Conservation (phyloP, 768 basidiomycete genomes). For the Antrodiella citrinella region DNA sequence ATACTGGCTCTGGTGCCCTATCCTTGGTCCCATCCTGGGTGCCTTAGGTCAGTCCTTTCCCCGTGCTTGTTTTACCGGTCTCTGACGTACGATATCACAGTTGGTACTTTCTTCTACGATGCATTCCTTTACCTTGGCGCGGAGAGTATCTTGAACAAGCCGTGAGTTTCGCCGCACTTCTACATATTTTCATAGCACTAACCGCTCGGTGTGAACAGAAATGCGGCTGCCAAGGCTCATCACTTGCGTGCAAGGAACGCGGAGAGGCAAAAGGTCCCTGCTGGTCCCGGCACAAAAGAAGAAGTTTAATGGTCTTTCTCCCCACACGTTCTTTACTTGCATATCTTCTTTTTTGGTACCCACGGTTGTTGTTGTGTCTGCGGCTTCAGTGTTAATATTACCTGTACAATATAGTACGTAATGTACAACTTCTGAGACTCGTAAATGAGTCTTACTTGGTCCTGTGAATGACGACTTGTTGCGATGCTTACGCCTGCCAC, state of each 20-base stretch:
- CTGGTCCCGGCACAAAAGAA: conserved; percentile 2
- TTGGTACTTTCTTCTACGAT: conserved; percentile 52
- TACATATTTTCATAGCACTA: no score
- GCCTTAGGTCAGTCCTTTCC: conserved; percentile 26
- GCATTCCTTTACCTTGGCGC: conserved; percentile 45
- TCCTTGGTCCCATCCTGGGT: conserved; percentile 53
- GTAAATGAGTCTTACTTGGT: no score
- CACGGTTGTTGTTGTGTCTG: neutral
- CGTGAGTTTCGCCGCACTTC: no score
- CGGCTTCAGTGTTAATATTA: neutral
- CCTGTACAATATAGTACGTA: neutral
- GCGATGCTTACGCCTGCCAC: no score
- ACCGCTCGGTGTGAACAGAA: neutral
- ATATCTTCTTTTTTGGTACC: neutral
- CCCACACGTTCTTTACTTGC: neutral
- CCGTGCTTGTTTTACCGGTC: neutral
- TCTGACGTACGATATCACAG: conserved; percentile 6
- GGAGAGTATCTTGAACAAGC: conserved; percentile 46
- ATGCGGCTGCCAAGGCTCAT: conserved; percentile 1
- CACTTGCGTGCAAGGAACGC: conserved; percentile 1
- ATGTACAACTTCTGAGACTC: no score
- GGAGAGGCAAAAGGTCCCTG: conserved; percentile 1
- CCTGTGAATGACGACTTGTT: no score
- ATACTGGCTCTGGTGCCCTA: conserved; percentile 69
- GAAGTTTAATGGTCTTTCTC: neutral